Percentiles rank a stretch among this genome's conserved stretches.
Evolutionary conservation across 2,329 filamentous ascomycete genomes (phyloP).

Genomic region (Blastomyces parvus): DNA sequence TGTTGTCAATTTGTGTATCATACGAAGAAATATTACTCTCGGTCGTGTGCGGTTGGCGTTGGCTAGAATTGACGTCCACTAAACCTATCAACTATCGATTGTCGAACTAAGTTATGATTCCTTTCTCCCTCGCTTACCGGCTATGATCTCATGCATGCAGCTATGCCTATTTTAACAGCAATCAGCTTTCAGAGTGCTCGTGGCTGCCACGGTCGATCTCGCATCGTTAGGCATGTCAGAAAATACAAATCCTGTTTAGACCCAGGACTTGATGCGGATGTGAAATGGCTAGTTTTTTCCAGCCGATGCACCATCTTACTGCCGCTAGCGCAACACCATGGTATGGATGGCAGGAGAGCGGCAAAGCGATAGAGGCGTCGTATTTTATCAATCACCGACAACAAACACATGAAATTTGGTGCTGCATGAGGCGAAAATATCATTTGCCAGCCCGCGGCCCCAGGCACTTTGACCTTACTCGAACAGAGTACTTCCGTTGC

Average conservation of each 20-base stretch:
- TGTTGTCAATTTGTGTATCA: not conserved
- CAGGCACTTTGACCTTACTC: not conserved
- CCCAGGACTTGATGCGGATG: not conserved
- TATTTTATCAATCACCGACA: slow-evolving; percentile 6
- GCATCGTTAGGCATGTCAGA: slow-evolving; percentile 4
- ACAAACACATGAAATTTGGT: not conserved
- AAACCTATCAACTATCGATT: not conserved
- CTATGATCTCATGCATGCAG: slow-evolving; percentile 3
- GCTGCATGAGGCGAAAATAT: not conserved
- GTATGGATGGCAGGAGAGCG: not conserved
- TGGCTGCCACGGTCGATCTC: slow-evolving; percentile 3
- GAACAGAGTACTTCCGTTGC: not conserved
- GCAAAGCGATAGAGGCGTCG: not conserved
- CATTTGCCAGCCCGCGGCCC: not conserved
- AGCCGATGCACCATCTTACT: not conserved
- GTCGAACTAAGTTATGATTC: not conserved
- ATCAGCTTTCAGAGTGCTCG: not conserved
- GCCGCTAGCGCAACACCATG: not conserved
- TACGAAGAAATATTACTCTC: not conserved
- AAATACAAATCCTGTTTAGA: not conserved
- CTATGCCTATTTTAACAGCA: not conserved
- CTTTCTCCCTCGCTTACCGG: not conserved
- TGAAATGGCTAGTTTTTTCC: not conserved
- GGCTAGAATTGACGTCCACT: not conserved
- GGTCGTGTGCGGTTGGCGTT: not conserved